Percentiles rank a stretch among this genome's conserved stretches.
Conservation (phyloP, 805 yeast species). For the Suhomyces sp. region DNA sequence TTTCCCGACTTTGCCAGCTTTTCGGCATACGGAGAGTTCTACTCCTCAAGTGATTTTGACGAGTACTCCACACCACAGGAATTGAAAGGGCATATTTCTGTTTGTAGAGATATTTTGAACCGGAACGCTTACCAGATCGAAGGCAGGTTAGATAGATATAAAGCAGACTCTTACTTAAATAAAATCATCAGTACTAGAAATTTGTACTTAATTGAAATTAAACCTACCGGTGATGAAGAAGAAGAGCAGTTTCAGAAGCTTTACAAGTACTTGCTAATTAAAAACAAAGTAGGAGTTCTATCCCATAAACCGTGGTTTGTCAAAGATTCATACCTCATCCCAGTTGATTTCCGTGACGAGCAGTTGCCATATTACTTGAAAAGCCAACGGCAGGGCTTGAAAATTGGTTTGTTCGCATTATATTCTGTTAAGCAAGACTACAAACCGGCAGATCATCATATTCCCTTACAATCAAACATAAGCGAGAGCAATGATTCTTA, state of each 20-base stretch:
- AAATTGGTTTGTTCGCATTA: conserved; percentile 30
- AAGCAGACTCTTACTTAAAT: conserved; percentile 56
- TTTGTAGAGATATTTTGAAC: conserved; percentile 28
- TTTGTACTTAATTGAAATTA: conserved; percentile 49
- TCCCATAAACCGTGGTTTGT: conserved; percentile 47
- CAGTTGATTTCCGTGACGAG: conserved; percentile 26
- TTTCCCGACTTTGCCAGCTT: conserved; percentile 51
- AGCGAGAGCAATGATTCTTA: neutral
- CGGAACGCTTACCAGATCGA: conserved; percentile 43
- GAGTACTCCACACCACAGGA: neutral
- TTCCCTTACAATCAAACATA: neutral
- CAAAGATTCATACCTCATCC: conserved; percentile 62
- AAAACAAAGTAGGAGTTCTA: conserved; percentile 59
- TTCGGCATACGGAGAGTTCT: conserved; percentile 33
- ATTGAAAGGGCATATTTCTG: conserved; percentile 20
- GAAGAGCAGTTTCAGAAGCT: conserved; percentile 28
- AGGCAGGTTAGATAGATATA: conserved; percentile 56
- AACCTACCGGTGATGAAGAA: conserved; percentile 12
- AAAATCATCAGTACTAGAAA: conserved; percentile 49
- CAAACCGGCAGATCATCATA: conserved; percentile 2
- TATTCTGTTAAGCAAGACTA: conserved; percentile 39
- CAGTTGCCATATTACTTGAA: conserved; percentile 21
- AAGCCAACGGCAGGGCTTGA: conserved; percentile 9
- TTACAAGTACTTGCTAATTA: conserved; percentile 43
- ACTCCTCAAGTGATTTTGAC: conserved; percentile 26